phyloP scores from a whole-genome alignment of 306 rosid genomes.

The Prunus kanzakura region DNA sequence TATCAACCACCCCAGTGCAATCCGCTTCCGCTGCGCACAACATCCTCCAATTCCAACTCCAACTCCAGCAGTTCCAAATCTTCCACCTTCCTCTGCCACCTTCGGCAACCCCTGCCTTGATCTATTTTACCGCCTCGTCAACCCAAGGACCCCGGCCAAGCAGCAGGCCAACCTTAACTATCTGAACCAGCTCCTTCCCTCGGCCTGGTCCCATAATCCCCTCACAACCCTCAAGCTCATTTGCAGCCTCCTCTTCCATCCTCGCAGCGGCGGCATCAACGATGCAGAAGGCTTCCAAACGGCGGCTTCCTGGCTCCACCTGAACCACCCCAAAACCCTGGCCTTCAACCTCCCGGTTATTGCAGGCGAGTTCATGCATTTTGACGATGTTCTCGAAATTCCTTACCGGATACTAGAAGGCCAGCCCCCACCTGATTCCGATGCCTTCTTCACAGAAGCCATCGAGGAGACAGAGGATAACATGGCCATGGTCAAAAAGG shows the following conservation, averaged over 20 bases:
- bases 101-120: constrained; percentile 60
- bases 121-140: constrained; percentile 49
- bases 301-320: constrained; percentile 52
- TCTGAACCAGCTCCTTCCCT: constrained; percentile 21
- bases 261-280: no score
- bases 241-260: constrained; percentile 31
- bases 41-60: no score
- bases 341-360: constrained; percentile 42
- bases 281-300: constrained; percentile 35
- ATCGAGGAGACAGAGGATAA: constrained; percentile 6
- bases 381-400: constrained; percentile 55
- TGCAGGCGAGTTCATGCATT: constrained; percentile 43
- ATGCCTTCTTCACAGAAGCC: constrained; percentile 20
- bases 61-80: no score
- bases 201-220: constrained; percentile 40
- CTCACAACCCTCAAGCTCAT: constrained; percentile 41
- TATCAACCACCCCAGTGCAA: no score
- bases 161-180: not conserved
- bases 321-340: constrained; percentile 57
- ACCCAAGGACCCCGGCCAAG: constrained; percentile 8
- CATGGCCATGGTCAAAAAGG: constrained; percentile 51
- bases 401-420: constrained; percentile 44
- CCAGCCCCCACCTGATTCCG: constrained; percentile 12
- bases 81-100: not conserved
- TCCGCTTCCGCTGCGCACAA: no score